Conservation (phyloP, 768 basidiomycete species). For the Hypholoma sublateritium region DNA sequence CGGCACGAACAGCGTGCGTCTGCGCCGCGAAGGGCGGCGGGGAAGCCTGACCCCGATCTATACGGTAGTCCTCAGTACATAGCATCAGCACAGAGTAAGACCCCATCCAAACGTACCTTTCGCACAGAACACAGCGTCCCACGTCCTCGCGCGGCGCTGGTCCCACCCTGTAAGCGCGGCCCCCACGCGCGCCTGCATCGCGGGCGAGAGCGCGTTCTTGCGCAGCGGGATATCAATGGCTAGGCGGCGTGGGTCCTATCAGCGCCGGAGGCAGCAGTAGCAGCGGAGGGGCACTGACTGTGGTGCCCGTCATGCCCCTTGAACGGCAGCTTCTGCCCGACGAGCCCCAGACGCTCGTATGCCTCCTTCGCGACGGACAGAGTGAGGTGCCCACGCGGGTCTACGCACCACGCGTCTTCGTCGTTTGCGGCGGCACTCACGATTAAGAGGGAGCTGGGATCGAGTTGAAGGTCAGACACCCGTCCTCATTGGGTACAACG, state of each 20-base stretch:
- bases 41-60: slow-evolving; percentile 7
- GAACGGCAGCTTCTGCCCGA: slow-evolving; percentile 56
- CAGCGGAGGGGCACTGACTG: slow-evolving; percentile 34
- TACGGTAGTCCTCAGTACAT: background rate
- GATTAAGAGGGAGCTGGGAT: slow-evolving; percentile 35
- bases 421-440: slow-evolving; percentile 30
- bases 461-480: background rate
- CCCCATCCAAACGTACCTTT: slow-evolving; percentile 18
- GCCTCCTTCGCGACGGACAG: slow-evolving; percentile 54
- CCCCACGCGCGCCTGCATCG: slow-evolving; percentile 36
- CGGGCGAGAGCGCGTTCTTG: slow-evolving; percentile 34
- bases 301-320: slow-evolving; percentile 46
- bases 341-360: slow-evolving; percentile 61
- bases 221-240: slow-evolving; percentile 49
- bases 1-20: slow-evolving; percentile 23
- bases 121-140: slow-evolving; percentile 46
- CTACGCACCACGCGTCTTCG: slow-evolving; percentile 72
- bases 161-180: slow-evolving; percentile 53
- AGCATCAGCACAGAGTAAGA: background rate
- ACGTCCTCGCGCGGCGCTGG: slow-evolving; percentile 31
- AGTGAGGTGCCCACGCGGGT: slow-evolving; percentile 59
- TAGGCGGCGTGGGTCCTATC: slow-evolving; percentile 20
- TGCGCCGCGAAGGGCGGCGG: slow-evolving; percentile 20
- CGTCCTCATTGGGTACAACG: background rate
- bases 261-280: background rate